phyloP scores from a whole-genome alignment of 352 stramenopile genomes.

The Elongisporangium anandrum region DNA sequence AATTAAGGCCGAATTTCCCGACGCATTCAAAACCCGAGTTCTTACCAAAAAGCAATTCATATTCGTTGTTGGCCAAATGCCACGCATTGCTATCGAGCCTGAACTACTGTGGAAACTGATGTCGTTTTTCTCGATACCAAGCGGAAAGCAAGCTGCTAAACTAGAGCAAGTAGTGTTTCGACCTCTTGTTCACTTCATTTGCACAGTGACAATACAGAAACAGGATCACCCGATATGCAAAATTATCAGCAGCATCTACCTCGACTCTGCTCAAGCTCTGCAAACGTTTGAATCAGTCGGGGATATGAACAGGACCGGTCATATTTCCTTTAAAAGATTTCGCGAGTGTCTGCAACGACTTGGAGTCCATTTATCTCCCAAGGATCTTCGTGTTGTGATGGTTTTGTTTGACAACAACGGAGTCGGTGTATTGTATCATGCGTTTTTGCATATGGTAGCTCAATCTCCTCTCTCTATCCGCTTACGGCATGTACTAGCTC shows the following conservation, averaged over 20 bases:
- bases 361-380: slow-evolving; percentile 24
- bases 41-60: slow-evolving; percentile 47
- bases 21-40: slow-evolving; percentile 17
- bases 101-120: slow-evolving; percentile 32
- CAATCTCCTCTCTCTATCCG: slow-evolving; percentile 19
- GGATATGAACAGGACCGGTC: slow-evolving; percentile 39
- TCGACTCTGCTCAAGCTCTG: slow-evolving; percentile 27
- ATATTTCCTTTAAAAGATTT: slow-evolving; percentile 41
- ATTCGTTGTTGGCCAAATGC: slow-evolving; percentile 44
- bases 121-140: slow-evolving; percentile 31
- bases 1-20: slow-evolving; percentile 33
- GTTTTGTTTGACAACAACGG: slow-evolving; percentile 48
- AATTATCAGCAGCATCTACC: slow-evolving; percentile 15
- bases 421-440: slow-evolving; percentile 41
- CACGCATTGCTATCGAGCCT: slow-evolving; percentile 36
- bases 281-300: slow-evolving; percentile 35
- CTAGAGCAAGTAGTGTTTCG: slow-evolving; percentile 26
- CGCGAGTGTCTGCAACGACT: slow-evolving; percentile 30
- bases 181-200: slow-evolving; percentile 44
- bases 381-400: slow-evolving; percentile 41
- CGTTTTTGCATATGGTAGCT: slow-evolving; percentile 32
- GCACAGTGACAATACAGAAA: slow-evolving; percentile 28
- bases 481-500: slow-evolving; percentile 17
- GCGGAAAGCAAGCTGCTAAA: slow-evolving; percentile 7
- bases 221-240: slow-evolving; percentile 19